Evolutionary conservation across 2,329 filamentous ascomycete species (phyloP).

Genomic region (Diaporthe vaccinii): DNA sequence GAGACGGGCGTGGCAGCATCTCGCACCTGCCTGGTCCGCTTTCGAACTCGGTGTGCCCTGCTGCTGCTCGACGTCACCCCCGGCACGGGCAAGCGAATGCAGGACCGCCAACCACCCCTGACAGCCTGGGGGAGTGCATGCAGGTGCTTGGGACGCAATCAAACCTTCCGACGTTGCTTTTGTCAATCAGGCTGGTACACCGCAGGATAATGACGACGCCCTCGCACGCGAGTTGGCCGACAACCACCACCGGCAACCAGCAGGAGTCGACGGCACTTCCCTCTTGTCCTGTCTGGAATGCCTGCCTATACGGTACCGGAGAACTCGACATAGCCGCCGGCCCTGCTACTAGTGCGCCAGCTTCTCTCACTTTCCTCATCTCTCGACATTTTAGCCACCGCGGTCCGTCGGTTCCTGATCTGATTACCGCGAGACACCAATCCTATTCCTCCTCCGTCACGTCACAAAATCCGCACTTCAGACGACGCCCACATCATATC

Average conservation of each 20-base stretch:
- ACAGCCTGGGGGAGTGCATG: constrained; percentile 27
- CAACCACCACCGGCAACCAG: not conserved
- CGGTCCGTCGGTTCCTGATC: constrained; percentile 9
- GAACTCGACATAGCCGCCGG: constrained; percentile 1
- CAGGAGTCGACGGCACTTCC: not conserved
- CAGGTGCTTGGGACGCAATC: constrained; percentile 6
- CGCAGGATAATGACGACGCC: not conserved
- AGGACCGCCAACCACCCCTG: not conserved
- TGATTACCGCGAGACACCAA: not conserved
- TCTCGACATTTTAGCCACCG: constrained; percentile 21
- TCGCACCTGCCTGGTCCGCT: not conserved
- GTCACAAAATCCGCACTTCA: not conserved
- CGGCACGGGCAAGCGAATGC: constrained; percentile 19
- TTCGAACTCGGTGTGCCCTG: not conserved
- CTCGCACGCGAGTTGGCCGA: not conserved
- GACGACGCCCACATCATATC: constrained; percentile 19
- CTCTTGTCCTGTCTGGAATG: not conserved
- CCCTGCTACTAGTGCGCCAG: not conserved
- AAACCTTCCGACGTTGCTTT: constrained; percentile 13
- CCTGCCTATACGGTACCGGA: constrained; percentile 8
- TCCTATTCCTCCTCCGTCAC: not conserved
- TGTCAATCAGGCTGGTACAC: not conserved
- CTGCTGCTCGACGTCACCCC: constrained; percentile 18
- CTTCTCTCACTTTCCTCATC: not conserved
- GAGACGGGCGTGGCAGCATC: not conserved